A percentile compares a stretch with the other conserved stretches of the same genome.
phyloP scores from a whole-genome alignment of 169 alveolate species.

The Theileria parva region DNA sequence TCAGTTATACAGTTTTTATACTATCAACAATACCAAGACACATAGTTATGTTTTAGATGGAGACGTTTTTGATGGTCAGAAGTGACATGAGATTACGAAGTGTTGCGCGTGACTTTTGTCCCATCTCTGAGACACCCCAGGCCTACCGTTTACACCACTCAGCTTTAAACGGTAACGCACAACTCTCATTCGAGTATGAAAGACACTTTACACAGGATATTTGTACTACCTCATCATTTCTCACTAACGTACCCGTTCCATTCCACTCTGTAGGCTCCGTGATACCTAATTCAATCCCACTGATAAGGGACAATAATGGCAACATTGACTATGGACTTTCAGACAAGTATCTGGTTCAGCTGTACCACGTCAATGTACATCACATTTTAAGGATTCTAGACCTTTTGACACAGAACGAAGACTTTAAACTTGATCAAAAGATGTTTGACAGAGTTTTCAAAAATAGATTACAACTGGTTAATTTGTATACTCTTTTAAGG shows the following conservation, averaged over 20 bases:
- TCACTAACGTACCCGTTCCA: slow-evolving; percentile 46
- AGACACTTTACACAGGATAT: slow-evolving; percentile 25
- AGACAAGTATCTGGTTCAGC: slow-evolving; percentile 26
- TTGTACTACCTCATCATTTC: slow-evolving; percentile 16
- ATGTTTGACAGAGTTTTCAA: not conserved
- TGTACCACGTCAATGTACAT: slow-evolving; percentile 45
- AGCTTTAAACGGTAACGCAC: slow-evolving; percentile 34
- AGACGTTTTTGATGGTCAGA: slow-evolving; percentile 34
- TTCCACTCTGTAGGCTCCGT: slow-evolving; percentile 41
- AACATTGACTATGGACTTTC: slow-evolving; percentile 32
- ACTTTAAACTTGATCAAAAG: not conserved
- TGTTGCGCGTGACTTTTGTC: slow-evolving; percentile 4
- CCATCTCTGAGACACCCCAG: slow-evolving; percentile 22
- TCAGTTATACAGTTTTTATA: too few relatives aligned
- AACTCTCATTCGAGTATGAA: slow-evolving; percentile 17
- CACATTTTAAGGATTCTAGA: slow-evolving; percentile 34
- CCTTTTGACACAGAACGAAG: slow-evolving; percentile 9
- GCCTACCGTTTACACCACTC: slow-evolving; percentile 53
- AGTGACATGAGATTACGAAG: slow-evolving; percentile 28
- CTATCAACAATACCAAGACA: too few relatives aligned
- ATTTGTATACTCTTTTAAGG: not conserved
- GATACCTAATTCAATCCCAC: slow-evolving; percentile 32
- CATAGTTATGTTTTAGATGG: slow-evolving; percentile 31
- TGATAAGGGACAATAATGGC: slow-evolving; percentile 14
- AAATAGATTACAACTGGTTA: not conserved